Evolutionary conservation across 192 early-diverging fungal genomes (phyloP), one percentile per base, ranked within the genome.

Genomic region (Cladochytrium replicatum): DNA sequence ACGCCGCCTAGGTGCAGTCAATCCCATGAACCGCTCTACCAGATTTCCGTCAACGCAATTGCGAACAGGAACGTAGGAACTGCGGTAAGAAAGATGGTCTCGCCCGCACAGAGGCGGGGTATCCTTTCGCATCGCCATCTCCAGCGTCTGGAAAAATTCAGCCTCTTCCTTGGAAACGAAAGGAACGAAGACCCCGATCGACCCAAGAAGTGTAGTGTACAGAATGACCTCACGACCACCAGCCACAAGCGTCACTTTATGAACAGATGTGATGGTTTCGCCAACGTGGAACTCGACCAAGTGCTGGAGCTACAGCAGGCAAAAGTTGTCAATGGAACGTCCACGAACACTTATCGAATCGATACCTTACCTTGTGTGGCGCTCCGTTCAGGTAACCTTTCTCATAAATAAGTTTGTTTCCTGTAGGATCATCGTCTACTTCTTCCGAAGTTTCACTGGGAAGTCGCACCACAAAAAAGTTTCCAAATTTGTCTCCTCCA

Each of bases 401-500:
- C 45, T 90, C 91, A 49, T 76, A 82, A 26, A 86, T 65, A 21
- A 92, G 68, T 40, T 85, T 79, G 46, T 81, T 83, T 2, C 89
- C 91, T 3, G 88, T 84, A 3, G 86, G 81, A 56, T 95, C 93
- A 24, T 89, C 84, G 42, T 93, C 92, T 34, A 96, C 63, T 45
- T 85, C 80, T 41, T 81, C 66, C 19, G 72, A 73, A 0, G 80
- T 71, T 4, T 74, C 65, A 21, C 68, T 47, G 1, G 88, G 77
- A 49, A 89, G 59, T 19, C 96, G 75, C 43, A 81, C 53, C 7
- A 88, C 80, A 44, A 82, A 84, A 19, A 99, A 65, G 51, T 94
- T 94, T 27, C 96, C 96, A 81, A 99, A 99, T 64, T 93, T 92
- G 77, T 99, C 96, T 15, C 87, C 93, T 13, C 80, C 85, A 3